Evolutionary conservation across 1,139 yeast species (phyloP).

Genomic region (Geotrichum cucujoidarum): DNA sequence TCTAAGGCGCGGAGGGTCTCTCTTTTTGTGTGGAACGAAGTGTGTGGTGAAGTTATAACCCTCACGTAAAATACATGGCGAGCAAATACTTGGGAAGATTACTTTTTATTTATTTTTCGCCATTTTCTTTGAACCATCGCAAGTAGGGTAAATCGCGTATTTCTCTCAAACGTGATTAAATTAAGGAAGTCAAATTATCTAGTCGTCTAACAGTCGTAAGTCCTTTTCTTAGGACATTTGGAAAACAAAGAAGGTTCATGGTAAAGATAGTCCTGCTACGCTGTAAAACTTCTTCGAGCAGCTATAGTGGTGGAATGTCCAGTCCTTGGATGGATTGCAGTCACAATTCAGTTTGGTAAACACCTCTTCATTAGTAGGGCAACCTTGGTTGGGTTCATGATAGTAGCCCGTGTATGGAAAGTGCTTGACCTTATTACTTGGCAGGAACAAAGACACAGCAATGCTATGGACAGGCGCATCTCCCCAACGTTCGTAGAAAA

Average conservation of each 20-base stretch:
- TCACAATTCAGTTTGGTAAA: conserved; percentile 22
- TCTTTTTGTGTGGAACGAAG: not conserved
- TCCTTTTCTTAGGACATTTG: too few species aligned
- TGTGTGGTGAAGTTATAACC: not conserved
- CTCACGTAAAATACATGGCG: too few species aligned
- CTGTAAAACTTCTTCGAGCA: conserved; percentile 26
- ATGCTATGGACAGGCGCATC: conserved; percentile 83
- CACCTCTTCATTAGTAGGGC: conserved; percentile 39
- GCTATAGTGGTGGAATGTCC: conserved; percentile 18
- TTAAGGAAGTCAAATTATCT: too few species aligned
- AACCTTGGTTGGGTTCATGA: conserved; percentile 78
- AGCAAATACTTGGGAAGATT: too few species aligned
- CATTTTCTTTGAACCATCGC: too few species aligned
- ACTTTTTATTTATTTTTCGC: too few species aligned
- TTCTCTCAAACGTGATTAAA: too few species aligned
- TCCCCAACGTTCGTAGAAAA: conserved; percentile 80
- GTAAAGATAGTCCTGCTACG: too few species aligned
- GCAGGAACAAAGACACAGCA: conserved; percentile 69
- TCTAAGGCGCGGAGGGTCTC: not conserved
- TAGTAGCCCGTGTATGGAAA: conserved; percentile 77
- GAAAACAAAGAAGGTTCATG: too few species aligned
- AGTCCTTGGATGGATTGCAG: conserved; percentile 11
- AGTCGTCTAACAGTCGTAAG: too few species aligned
- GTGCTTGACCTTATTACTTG: conserved; percentile 62
- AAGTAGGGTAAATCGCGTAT: too few species aligned